These are phyloP conservation scores for Wallemia mellicola DNA, from an alignment of 1,284 basidiomycete genomes.

Conservation along the genomic window DNA sequence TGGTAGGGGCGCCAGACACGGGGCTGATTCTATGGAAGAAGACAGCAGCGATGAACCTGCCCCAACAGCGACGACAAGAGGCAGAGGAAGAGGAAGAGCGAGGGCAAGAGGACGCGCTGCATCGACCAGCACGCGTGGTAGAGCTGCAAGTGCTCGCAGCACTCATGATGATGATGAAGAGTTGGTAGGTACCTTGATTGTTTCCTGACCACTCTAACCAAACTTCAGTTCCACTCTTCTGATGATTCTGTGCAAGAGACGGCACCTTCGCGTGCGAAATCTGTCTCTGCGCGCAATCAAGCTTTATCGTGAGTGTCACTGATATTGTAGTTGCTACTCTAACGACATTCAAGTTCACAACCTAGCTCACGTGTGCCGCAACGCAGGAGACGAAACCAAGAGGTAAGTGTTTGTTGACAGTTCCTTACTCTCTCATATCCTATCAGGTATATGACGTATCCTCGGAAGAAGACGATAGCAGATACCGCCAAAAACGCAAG, in stretches of 20 bases:
- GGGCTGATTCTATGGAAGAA: not conserved
- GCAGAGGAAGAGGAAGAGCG: not conserved
- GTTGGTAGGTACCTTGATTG: not conserved
- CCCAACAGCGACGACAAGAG: not conserved
- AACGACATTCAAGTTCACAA: not conserved
- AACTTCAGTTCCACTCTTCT: not conserved
- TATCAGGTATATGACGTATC: not conserved
- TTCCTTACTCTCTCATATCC: not conserved
- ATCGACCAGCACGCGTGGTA: not conserved
- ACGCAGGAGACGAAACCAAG: not conserved
- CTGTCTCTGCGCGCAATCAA: not conserved
- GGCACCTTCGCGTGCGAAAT: not conserved
- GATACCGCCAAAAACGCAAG: not conserved
- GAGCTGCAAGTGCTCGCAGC: no score
- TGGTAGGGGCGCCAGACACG: no score
- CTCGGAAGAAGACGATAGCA: not conserved
- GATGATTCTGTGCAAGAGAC: not conserved
- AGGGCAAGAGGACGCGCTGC: no score
- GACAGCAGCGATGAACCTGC: not conserved
- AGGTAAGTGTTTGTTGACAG: not conserved
- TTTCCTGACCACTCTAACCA: not conserved
- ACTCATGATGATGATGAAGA: not conserved
- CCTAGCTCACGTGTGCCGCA: not conserved
- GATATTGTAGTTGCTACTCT: not conserved
- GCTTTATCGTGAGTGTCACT: not conserved